Evolutionary conservation across 192 early-diverging fungal genomes (phyloP).

Genomic region (Backusella morwellensis): DNA sequence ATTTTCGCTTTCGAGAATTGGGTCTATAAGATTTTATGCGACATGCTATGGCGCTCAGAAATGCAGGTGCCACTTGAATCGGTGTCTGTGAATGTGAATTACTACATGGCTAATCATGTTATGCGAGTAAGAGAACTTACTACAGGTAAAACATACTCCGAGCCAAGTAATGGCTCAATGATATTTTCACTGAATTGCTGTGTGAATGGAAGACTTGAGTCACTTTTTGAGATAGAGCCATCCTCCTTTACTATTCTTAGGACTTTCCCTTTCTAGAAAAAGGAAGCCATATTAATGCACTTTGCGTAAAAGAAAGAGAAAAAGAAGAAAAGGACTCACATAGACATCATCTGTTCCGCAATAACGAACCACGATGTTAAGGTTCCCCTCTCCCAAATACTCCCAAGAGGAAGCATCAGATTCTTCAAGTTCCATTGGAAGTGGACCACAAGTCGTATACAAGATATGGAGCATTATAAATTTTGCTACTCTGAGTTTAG

Average conservation of each 20-base stretch:
- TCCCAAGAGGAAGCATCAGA: conserved; percentile 44
- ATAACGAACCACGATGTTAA: conserved; percentile 55
- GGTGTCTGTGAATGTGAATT: background rate
- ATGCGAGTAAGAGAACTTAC: background rate
- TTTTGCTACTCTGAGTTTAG: background rate
- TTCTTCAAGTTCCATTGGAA: background rate
- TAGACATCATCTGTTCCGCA: conserved; percentile 22
- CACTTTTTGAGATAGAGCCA: background rate
- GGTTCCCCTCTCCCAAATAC: conserved; percentile 70
- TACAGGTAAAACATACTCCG: background rate
- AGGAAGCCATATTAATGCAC: background rate
- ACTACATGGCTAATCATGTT: background rate
- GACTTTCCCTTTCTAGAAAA: conserved; percentile 17
- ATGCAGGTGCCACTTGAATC: background rate
- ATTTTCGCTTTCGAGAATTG: background rate
- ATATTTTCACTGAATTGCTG: background rate
- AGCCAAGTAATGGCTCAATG: conserved; percentile 5
- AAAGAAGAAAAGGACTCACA: background rate
- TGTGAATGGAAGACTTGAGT: background rate
- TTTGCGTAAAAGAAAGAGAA: background rate
- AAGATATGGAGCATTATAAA: background rate
- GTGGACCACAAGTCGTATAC: conserved; percentile 26
- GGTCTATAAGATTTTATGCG: conserved; percentile 1
- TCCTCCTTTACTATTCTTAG: conserved; percentile 4
- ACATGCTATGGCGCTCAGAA: background rate